Evolutionary conservation across 2,329 filamentous ascomycete genomes (phyloP), one percentile per base, ranked within the genome.

Genomic region (Fusarium sp.): DNA sequence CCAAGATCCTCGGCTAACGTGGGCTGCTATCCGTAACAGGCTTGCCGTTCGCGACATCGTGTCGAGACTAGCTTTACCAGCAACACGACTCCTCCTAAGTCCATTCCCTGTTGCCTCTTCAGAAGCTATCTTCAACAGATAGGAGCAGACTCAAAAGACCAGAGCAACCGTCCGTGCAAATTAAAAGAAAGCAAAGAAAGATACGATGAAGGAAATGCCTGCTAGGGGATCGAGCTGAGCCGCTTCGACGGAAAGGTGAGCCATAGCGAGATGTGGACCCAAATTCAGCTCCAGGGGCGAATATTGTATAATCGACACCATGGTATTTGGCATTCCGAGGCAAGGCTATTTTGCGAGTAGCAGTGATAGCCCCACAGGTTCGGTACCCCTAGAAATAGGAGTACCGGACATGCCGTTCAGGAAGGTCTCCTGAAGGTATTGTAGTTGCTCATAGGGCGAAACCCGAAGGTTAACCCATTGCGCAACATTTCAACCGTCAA

Each of bases 331-430:
- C 61, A 61, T 63, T 64, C 56, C 36, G 55, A 67, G 61, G 61
- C 33, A 53, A 73, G 51, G 47, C 58, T 61, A 61, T 48, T 61
- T 45, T 60, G 26, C 51, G 41, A 67, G 45, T 44, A 65, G 61
- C 60, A 67, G 57, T 54, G 61, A 73, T 70, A 65, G 69, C 67
- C 65, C 71, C 59, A 76, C 73, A 77, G 76, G 73, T 71, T 62
- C 61, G 60, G 72, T 76, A 78, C 72, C 75, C 76, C 76, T 63
- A 65, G 45, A 44, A 63, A 59, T 51, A 74, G 76, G 72, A 79
- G 78, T 76, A 83, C 81, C 81, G 79, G 82, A 76, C 80, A 76
- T 82, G 82, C 82, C 82, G 79, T 83, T 81, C 81, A 82, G 80
- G 79, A 74, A 65, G 61, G 58, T 45, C 63, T 65, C 68, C 73